Evolutionary conservation across 2,329 filamentous ascomycete species (phyloP).

Genomic region (Paracoccidioides lutzii): DNA sequence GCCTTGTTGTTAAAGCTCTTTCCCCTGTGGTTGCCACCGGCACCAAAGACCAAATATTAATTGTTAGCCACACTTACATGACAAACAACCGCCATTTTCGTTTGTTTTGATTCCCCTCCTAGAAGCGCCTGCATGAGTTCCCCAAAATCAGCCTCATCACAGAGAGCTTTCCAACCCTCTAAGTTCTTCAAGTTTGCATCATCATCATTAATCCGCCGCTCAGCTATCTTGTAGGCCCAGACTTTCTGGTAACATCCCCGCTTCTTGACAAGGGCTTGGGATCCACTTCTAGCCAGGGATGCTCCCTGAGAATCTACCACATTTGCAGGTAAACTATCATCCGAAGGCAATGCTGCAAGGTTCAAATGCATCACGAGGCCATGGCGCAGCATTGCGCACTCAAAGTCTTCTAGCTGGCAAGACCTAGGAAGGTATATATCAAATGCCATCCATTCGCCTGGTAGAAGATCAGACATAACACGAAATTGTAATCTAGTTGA

Average conservation of each 20-base stretch:
- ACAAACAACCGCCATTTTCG: slow-evolving; percentile 6
- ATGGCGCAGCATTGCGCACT: slow-evolving; percentile 2
- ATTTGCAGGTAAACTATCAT: neutral
- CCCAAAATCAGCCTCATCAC: slow-evolving; percentile 5
- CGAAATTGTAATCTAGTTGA: slow-evolving; percentile 5
- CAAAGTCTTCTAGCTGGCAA: slow-evolving; percentile 6
- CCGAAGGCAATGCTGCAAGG: neutral
- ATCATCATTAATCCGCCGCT: neutral
- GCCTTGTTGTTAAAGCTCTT: neutral
- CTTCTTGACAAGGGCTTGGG: neutral
- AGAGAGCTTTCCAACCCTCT: slow-evolving; percentile 5
- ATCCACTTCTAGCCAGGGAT: neutral
- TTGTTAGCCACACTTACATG: slow-evolving; percentile 6
- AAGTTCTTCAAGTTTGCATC: neutral
- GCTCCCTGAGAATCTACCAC: neutral
- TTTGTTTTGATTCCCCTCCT: neutral
- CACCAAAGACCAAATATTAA: neutral
- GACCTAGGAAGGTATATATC: slow-evolving; percentile 5
- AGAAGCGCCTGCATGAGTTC: slow-evolving; percentile 4
- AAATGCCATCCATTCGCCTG: neutral
- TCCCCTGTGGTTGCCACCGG: neutral
- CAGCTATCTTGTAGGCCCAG: slow-evolving; percentile 7
- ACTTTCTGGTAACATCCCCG: neutral
- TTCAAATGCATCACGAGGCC: neutral
- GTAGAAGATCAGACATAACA: slow-evolving; percentile 5